These are phyloP conservation scores for Zanthoxylum bungeanum DNA, from an alignment of 345 rosid genomes.

Conservation along the genomic window DNA sequence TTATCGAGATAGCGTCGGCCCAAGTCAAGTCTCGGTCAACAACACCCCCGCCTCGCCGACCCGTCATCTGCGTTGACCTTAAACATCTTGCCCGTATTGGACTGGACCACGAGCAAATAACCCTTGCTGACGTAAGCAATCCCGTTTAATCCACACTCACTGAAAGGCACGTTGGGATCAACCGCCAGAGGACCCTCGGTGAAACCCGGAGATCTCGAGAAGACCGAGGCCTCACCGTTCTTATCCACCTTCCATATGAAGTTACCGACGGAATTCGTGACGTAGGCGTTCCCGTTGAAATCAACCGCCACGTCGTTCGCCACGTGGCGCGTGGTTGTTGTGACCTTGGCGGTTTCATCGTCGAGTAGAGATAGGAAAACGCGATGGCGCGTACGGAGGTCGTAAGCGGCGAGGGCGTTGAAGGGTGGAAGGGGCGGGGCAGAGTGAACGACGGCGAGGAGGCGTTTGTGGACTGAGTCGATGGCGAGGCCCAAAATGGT, in stretches of 20 bases:
- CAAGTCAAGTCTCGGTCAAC: conserved; percentile 35
- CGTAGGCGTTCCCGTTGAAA: conserved; percentile 71
- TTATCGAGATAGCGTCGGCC: conserved; percentile 63
- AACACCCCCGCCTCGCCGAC: conserved; percentile 47
- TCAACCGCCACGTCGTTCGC: conserved; percentile 82
- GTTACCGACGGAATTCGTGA: conserved; percentile 77
- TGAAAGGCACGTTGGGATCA: conserved; percentile 31
- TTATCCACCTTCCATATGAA: conserved; percentile 79
- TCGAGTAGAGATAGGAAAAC: conserved; percentile 31
- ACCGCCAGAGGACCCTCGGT: conserved; percentile 39
- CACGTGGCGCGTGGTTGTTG: conserved; percentile 14
- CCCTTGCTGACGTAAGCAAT: conserved; percentile 78
- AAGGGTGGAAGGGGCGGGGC: conserved; percentile 52
- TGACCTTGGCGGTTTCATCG: conserved; percentile 18
- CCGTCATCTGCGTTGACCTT: conserved; percentile 76
- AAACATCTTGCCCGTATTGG: conserved; percentile 84
- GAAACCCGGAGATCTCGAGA: conserved; percentile 58
- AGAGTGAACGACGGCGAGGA: conserved; percentile 60
- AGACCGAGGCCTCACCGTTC: conserved; percentile 60
- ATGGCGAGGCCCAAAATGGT: conserved; percentile 57
- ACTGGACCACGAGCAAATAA: conserved; percentile 69
- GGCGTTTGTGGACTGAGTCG: conserved; percentile 53
- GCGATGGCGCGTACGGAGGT: conserved; percentile 51
- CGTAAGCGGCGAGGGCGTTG: conserved; percentile 87
- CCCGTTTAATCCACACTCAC: conserved; percentile 67